These are phyloP conservation scores for Cladobotryum mycophilum DNA, from an alignment of 2,329 filamentous ascomycete genomes.

Conservation along the genomic window DNA sequence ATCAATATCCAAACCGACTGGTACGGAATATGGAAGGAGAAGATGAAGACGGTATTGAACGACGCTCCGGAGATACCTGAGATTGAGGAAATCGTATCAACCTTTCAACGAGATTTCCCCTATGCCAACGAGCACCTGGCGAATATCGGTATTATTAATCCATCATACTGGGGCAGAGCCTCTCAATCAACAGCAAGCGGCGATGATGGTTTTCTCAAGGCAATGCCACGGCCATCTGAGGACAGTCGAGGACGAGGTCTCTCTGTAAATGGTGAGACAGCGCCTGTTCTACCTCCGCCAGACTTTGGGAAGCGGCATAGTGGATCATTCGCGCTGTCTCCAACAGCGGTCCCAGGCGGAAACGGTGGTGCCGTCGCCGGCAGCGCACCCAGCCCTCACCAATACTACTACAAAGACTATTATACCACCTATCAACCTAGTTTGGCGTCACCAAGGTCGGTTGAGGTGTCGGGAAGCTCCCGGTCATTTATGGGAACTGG, in stretches of 20 bases:
- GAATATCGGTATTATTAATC: constrained; percentile 72
- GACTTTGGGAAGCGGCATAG: constrained; percentile 62
- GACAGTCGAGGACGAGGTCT: constrained; percentile 50
- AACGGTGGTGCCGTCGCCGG: constrained; percentile 6
- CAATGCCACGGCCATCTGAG: constrained; percentile 43
- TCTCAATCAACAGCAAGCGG: constrained; percentile 55
- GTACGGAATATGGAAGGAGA: constrained; percentile 78
- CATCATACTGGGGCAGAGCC: constrained; percentile 53
- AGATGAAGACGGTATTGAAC: constrained; percentile 68
- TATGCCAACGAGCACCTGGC: constrained; percentile 67
- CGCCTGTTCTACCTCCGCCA: constrained; percentile 57
- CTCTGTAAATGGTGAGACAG: constrained; percentile 57
- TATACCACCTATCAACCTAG: constrained; percentile 46
- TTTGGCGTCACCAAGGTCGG: constrained; percentile 51
- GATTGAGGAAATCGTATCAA: constrained; percentile 64
- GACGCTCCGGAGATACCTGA: constrained; percentile 57
- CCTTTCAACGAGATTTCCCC: constrained; percentile 73
- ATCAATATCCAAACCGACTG: constrained; percentile 78
- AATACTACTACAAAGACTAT: constrained; percentile 52
- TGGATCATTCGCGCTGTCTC: constrained; percentile 58
- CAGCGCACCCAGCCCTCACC: constrained; percentile 42
- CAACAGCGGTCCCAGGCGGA: constrained; percentile 33
- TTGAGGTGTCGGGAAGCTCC: constrained; percentile 45
- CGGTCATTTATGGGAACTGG: constrained; percentile 39
- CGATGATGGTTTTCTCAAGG: constrained; percentile 44